phyloP scores from a whole-genome alignment of 2,329 filamentous ascomycete genomes.

The Colletotrichum sp. region DNA sequence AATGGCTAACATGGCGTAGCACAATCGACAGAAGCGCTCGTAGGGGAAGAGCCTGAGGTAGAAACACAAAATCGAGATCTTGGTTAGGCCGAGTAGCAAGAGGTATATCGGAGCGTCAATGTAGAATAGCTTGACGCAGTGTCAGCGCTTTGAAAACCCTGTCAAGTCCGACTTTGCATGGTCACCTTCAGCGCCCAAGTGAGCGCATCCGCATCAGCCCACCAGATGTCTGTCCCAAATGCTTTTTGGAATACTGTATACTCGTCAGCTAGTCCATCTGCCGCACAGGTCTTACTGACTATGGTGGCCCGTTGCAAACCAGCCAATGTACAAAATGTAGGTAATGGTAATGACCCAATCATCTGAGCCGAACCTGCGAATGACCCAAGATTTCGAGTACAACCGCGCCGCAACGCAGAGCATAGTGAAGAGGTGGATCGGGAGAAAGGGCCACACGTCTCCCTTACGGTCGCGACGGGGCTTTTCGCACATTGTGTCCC shows the following conservation, averaged over 20 bases:
- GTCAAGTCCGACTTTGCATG: too few relatives aligned
- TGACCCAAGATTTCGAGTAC: background rate
- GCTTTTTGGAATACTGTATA: background rate
- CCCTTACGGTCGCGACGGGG: background rate
- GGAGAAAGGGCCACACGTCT: slow-evolving; percentile 6
- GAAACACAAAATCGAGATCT: slow-evolving; percentile 4
- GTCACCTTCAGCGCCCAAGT: slow-evolving; percentile 3
- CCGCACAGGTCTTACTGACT: background rate
- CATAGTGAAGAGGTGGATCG: slow-evolving; percentile 1
- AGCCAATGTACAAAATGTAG: background rate
- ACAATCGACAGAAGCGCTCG: background rate
- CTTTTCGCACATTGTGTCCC: slow-evolving; percentile 3
- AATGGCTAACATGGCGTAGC: background rate
- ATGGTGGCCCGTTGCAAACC: background rate
- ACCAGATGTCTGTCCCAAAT: slow-evolving; percentile 10
- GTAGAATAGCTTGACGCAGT: background rate
- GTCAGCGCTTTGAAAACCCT: background rate
- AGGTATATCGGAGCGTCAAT: background rate
- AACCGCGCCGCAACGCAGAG: background rate
- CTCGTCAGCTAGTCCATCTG: background rate
- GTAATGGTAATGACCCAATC: slow-evolving; percentile 1
- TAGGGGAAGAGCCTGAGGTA: slow-evolving; percentile 5
- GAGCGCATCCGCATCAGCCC: background rate
- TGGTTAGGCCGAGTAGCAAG: background rate
- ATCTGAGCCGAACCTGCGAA: background rate